Conservation (phyloP, 805 yeast species). For the Monosporozyma solicola region DNA sequence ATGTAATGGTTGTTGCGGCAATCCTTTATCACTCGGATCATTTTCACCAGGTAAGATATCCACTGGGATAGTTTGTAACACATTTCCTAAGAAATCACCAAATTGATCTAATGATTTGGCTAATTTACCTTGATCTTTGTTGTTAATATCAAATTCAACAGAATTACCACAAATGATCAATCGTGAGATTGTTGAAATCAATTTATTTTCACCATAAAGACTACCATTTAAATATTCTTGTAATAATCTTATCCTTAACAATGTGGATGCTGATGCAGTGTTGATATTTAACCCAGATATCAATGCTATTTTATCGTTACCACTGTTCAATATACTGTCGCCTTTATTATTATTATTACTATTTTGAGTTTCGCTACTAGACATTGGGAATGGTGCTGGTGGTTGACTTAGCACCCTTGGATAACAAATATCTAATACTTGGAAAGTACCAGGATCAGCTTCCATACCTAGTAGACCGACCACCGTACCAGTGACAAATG, state of each 20-base stretch:
- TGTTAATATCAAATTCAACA: conserved; percentile 29
- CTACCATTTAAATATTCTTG: conserved; percentile 68
- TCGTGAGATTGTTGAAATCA: conserved; percentile 33
- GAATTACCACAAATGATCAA: conserved; percentile 72
- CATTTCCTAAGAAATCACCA: conserved; percentile 48
- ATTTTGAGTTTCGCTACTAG: too few species aligned
- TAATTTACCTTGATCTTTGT: conserved; percentile 43
- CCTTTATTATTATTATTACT: background rate
- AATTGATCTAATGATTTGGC: conserved; percentile 46
- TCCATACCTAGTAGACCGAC: conserved; percentile 85
- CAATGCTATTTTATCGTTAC: conserved; percentile 45
- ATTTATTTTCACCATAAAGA: conserved; percentile 34
- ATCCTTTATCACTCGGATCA: conserved; percentile 76
- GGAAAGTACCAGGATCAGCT: conserved; percentile 71
- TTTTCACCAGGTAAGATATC: conserved; percentile 74
- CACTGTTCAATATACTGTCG: conserved; percentile 1
- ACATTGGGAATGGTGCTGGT: conserved; percentile 21
- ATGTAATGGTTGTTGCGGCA: conserved; percentile 92
- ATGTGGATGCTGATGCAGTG: conserved; percentile 34
- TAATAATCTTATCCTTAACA: conserved; percentile 46
- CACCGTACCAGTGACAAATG: conserved; percentile 82
- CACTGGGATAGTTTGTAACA: conserved; percentile 55
- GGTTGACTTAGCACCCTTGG: conserved; percentile 58
- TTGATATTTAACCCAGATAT: conserved; percentile 66
- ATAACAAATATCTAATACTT: conserved; percentile 68